Evolutionary conservation across 2,329 filamentous ascomycete species (phyloP).

Genomic region (Colletotrichum sp.): DNA sequence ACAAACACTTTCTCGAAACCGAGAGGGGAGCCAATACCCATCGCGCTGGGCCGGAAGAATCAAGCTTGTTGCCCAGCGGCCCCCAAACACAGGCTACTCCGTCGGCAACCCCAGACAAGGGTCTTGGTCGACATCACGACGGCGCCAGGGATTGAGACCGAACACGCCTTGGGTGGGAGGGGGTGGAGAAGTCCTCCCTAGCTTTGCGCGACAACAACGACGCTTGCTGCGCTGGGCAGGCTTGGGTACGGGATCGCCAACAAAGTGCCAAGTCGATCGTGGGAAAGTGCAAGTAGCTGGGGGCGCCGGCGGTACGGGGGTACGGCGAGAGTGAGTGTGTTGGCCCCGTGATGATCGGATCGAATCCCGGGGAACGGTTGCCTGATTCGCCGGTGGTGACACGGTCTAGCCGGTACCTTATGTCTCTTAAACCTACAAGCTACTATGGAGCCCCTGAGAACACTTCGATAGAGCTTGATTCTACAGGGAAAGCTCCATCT

Average conservation of each 20-base stretch:
- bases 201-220: not conserved
- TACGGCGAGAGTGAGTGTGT: not conserved
- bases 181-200: slow-evolving; percentile 1
- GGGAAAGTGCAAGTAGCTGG: not conserved
- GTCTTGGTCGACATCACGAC: slow-evolving; percentile 18
- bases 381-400: not conserved
- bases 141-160: slow-evolving; percentile 2
- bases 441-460: not conserved
- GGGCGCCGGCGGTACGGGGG: not conserved
- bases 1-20: not conserved
- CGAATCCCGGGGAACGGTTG: not conserved
- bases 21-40: not conserved
- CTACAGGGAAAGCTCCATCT: not conserved
- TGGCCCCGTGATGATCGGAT: not conserved
- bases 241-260: not conserved
- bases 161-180: not conserved
- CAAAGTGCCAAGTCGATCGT: slow-evolving; percentile 11
- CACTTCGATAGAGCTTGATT: not conserved
- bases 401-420: not conserved
- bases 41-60: not conserved
- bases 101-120: not conserved
- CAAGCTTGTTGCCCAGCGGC: slow-evolving; percentile 5
- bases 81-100: not conserved
- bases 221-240: not conserved
- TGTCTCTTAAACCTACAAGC: not conserved